Percentiles rank a stretch among this genome's conserved stretches.
Conservation (phyloP, 2,329 filamentous ascomycete genomes). For the Tothia fuscella region DNA sequence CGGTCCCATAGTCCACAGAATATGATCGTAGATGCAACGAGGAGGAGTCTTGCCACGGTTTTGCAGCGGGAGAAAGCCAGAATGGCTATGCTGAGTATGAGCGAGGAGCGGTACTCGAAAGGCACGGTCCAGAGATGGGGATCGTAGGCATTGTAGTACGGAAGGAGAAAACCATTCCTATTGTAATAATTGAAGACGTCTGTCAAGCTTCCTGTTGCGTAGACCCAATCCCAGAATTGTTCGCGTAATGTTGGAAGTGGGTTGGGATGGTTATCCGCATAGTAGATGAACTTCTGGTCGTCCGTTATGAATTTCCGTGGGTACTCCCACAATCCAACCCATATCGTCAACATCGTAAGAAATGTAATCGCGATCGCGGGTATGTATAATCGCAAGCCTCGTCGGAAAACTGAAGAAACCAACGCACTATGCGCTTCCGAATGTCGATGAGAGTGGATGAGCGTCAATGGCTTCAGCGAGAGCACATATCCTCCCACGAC, state of each 20-base stretch:
- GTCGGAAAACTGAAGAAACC: conserved; percentile 15
- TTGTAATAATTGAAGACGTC: conserved; percentile 10
- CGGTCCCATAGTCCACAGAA: conserved; percentile 10
- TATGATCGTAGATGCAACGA: neutral
- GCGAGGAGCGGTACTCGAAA: conserved; percentile 46
- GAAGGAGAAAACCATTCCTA: conserved; percentile 9
- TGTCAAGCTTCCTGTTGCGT: neutral
- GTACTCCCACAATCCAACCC: conserved; percentile 10
- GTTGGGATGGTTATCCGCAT: conserved; percentile 4
- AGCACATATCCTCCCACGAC: conserved; percentile 51
- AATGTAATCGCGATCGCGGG: conserved; percentile 15
- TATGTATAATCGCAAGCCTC: conserved; percentile 15
- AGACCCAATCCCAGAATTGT: conserved; percentile 8
- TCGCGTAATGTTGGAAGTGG: neutral
- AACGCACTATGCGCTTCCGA: conserved; percentile 17
- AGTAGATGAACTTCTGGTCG: conserved; percentile 5
- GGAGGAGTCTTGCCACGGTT: neutral
- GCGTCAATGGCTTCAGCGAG: conserved; percentile 28
- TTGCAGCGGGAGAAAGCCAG: conserved; percentile 27
- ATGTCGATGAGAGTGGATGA: conserved; percentile 16
- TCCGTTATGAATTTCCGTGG: conserved; percentile 9
- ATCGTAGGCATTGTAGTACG: conserved; percentile 31
- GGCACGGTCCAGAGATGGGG: conserved; percentile 53
- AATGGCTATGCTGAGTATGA: conserved; percentile 44
- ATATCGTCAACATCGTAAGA: conserved; percentile 11